Base-by-base conservation (phyloP, 192 early-diverging fungal genomes). In the Umbelopsis isabellina region DNA sequence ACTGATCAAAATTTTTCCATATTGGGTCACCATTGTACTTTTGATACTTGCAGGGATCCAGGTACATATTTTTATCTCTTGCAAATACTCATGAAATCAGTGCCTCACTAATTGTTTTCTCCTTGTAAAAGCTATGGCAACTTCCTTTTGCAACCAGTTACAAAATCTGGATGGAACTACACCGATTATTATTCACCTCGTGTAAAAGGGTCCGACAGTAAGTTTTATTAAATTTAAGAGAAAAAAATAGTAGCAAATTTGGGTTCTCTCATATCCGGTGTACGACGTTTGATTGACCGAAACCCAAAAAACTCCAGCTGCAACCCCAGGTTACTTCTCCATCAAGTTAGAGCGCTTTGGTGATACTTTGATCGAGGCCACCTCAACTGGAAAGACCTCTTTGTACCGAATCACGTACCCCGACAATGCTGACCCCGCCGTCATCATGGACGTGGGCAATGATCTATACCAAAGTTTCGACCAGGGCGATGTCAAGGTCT, bases 61-160 rank as follows among this genome's bases (percentile, higher is more conserved):
- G 55, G 55, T 61, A 2, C 25, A 30, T 10, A 41, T 41, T 41
- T 41, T 41, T 41, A 41, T 1, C 37, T 41, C 37, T 9, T 41
- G 37, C 37, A 6, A 6, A 9, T 41, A 41, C 37, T 41, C 37
- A 7, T 37, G 7, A 4, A 37, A 4, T 7, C 37, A 41, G 6
- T 5, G 0, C 10, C 6, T 10, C 37, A 6, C 10, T 9, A 41
- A 41, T 0, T 41, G 0, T 41, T 41, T 41, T 10, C 12, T 10
- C 12, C 48, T 49, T 13, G 20, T 0, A 0, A 16, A 12, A 61
- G 55, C 55, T 61, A 61, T 61, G 55, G 55, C 27, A 61, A 61
- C 30, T 61, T 61, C 13, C 33, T 61, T 25, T 35, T 61, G 30
- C 55, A 61, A 35, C 55, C 55, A 35, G 55, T 61, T 5, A 61